Percentiles rank a stretch among this genome's conserved stretches.
Conservation (phyloP, 495 filamentous ascomycete species). For the Rusavskia elegans region DNA sequence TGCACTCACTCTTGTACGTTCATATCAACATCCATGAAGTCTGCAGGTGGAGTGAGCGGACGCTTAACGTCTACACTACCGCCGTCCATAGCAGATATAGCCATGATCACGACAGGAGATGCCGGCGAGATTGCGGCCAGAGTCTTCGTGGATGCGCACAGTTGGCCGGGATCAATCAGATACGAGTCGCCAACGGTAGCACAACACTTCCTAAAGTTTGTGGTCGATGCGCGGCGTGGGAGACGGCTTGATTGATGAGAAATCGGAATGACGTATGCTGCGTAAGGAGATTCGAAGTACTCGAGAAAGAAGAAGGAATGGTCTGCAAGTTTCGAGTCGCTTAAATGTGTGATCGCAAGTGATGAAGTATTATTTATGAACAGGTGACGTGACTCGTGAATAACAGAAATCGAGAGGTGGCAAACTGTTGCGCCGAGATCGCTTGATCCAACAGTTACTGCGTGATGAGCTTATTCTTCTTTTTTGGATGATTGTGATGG, state of each 20-base stretch:
- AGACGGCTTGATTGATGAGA: too few species aligned
- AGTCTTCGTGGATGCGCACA: not conserved
- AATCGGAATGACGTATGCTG: too few species aligned
- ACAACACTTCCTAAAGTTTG: too few species aligned
- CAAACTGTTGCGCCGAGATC: not conserved
- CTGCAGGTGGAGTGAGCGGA: slow-evolving; percentile 23
- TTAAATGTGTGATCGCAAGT: not conserved
- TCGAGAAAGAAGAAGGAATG: not conserved
- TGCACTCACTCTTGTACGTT: slow-evolving; percentile 33
- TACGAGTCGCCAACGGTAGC: too few species aligned
- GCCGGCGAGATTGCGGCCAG: not conserved
- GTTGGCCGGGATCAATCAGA: not conserved
- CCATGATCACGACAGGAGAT: slow-evolving; percentile 33
- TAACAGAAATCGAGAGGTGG: not conserved
- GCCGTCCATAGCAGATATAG: slow-evolving; percentile 31
- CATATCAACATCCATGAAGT: slow-evolving; percentile 27
- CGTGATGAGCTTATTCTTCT: not conserved
- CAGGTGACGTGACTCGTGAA: not conserved
- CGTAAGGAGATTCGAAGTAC: not conserved
- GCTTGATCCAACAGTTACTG: not conserved
- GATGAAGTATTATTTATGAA: not conserved
- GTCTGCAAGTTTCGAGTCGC: not conserved
- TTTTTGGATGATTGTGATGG: not conserved
- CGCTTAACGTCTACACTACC: slow-evolving; percentile 31
- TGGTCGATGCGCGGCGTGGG: too few species aligned